Percentiles rank a stretch among this genome's conserved stretches.
Conservation (phyloP, 1,284 basidiomycete genomes). For the Flammula alnicola region DNA sequence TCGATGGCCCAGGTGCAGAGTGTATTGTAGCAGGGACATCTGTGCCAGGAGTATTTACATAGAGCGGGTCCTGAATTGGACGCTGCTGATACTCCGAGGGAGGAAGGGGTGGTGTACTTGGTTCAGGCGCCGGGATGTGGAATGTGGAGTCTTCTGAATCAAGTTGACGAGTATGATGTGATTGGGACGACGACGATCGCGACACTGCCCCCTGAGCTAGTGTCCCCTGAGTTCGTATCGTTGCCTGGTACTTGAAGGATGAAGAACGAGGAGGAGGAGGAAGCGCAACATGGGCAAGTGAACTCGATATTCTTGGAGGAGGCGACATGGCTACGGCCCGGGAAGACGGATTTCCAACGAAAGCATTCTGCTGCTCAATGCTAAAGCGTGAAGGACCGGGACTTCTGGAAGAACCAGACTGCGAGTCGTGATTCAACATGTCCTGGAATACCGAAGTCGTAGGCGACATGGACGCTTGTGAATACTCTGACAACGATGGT, state of each 20-base stretch:
- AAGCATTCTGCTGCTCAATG: constrained; percentile 26
- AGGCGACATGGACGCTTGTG: constrained; percentile 55
- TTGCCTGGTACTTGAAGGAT: constrained; percentile 30
- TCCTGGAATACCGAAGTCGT: constrained; percentile 76
- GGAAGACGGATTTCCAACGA: constrained; percentile 32
- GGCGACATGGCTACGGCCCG: constrained; percentile 55
- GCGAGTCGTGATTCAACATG: constrained; percentile 38
- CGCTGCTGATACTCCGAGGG: constrained; percentile 28
- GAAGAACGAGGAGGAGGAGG: constrained; percentile 41
- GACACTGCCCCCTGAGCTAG: not conserved
- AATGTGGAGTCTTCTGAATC: constrained; percentile 31
- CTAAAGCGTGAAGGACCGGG: constrained; percentile 37
- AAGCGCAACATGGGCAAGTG: constrained; percentile 40
- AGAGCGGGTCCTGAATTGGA: constrained; percentile 4
- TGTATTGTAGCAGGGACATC: constrained; percentile 43
- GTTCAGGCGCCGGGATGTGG: constrained; percentile 44
- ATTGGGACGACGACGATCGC: constrained; percentile 3
- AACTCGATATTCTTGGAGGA: constrained; percentile 58
- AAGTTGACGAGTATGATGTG: constrained; percentile 13
- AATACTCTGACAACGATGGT: constrained; percentile 61
- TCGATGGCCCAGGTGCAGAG: constrained; percentile 61
- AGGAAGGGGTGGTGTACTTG: constrained; percentile 46
- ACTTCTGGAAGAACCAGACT: constrained; percentile 28
- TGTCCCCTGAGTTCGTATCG: not conserved
- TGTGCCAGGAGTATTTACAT: constrained; percentile 41